These are phyloP conservation scores for Ustilago trichophora DNA, from an alignment of 1,284 basidiomycete species.

Conservation along the genomic window DNA sequence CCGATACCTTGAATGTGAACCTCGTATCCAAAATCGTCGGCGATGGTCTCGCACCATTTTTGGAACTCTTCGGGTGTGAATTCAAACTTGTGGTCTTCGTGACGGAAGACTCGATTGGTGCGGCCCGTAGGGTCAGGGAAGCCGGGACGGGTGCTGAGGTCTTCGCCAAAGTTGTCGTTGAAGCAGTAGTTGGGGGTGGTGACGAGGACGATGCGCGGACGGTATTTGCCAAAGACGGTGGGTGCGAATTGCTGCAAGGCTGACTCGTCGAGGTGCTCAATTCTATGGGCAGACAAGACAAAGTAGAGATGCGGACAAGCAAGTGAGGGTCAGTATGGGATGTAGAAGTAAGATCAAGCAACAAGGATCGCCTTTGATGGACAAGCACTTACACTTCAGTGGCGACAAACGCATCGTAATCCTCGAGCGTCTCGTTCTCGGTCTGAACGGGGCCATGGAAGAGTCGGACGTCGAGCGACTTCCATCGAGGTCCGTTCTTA, in stretches of 20 bases:
- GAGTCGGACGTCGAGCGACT: constrained; percentile 47
- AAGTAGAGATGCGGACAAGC: constrained; percentile 4
- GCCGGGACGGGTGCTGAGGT: constrained; percentile 66
- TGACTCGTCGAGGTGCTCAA: constrained; percentile 83
- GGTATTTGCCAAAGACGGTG: constrained; percentile 81
- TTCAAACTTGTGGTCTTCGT: constrained; percentile 91
- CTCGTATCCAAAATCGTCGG: constrained; percentile 78
- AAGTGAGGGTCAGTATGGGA: neutral
- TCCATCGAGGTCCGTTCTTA: constrained; percentile 44
- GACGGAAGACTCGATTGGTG: constrained; percentile 73
- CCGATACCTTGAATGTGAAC: constrained; percentile 65
- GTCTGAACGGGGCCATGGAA: constrained; percentile 78
- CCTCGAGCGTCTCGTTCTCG: constrained; percentile 78
- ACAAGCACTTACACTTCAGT: constrained; percentile 78
- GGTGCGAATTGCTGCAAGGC: constrained; percentile 81
- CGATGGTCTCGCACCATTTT: constrained; percentile 75
- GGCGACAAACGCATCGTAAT: constrained; percentile 82
- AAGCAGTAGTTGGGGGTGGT: constrained; percentile 91
- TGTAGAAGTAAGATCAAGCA: neutral
- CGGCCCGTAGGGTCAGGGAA: constrained; percentile 80
- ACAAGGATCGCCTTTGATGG: no score
- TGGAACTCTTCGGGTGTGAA: constrained; percentile 85
- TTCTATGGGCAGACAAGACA: constrained; percentile 69
- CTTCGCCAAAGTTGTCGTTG: constrained; percentile 78
- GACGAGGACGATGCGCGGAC: constrained; percentile 79